These are phyloP conservation scores for Babesia ovata DNA, from an alignment of 169 alveolate genomes.

Conservation along the genomic window DNA sequence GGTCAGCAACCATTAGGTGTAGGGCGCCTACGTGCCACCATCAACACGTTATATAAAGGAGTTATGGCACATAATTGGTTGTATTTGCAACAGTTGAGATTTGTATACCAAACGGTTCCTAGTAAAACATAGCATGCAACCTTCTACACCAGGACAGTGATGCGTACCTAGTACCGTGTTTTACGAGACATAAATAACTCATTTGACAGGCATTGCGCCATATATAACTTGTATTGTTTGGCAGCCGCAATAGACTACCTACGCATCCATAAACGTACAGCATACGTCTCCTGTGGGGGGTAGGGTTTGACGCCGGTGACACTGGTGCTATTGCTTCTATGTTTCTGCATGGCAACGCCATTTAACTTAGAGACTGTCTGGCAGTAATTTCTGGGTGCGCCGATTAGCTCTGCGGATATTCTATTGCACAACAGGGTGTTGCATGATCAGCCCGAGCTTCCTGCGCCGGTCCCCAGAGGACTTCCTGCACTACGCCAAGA, in stretches of 20 bases:
- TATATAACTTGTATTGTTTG: too few relatives aligned
- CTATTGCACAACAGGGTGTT: conserved; percentile 14
- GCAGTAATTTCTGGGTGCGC: conserved; percentile 7
- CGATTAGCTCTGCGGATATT: conserved; percentile 23
- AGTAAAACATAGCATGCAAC: too few relatives aligned
- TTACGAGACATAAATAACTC: too few relatives aligned
- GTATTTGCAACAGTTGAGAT: too few relatives aligned
- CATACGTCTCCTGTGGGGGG: background rate
- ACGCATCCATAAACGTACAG: background rate
- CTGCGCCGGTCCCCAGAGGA: conserved; percentile 8
- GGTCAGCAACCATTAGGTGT: conserved; percentile 9
- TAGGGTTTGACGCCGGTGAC: background rate
- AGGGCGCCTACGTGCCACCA: background rate
- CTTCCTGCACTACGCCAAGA: too few relatives aligned
- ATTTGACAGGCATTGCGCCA: too few relatives aligned
- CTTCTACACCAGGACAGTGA: too few relatives aligned
- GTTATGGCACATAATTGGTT: too few relatives aligned
- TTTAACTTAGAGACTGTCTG: conserved; percentile 16
- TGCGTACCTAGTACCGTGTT: too few relatives aligned
- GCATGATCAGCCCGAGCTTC: conserved; percentile 22
- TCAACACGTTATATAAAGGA: too few relatives aligned
- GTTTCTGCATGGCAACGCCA: conserved; percentile 5
- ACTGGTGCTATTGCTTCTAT: background rate
- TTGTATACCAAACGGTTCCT: too few relatives aligned
- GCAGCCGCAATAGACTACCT: too few relatives aligned